A percentile compares a stretch with the other conserved stretches of the same genome.
Evolutionary conservation across 805 yeast species (phyloP).

Genomic region (Candida taoyuanica): DNA sequence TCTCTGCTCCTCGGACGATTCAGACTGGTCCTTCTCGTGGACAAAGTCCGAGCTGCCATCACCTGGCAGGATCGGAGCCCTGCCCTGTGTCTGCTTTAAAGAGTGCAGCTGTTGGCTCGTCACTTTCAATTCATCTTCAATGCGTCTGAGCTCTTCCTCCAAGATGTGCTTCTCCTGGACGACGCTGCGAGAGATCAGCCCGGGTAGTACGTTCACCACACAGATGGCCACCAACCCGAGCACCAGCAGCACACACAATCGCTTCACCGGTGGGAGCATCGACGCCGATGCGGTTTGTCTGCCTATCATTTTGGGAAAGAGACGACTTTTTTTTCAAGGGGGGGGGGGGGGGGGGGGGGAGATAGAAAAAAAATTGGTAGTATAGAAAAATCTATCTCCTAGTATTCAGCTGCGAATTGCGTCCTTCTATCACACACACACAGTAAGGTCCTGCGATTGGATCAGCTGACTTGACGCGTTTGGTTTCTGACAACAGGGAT

Average conservation of each 20-base stretch:
- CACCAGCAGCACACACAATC: constrained; percentile 1
- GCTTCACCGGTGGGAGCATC: constrained; percentile 2
- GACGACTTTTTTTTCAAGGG: no score
- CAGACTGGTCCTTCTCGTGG: constrained; percentile 1
- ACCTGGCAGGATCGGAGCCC: no score
- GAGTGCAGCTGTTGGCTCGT: constrained; percentile 8
- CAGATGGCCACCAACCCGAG: constrained; percentile 1
- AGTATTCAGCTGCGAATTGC: no score
- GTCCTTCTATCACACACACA: no score
- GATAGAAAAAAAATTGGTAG: no score
- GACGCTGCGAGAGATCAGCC: neutral
- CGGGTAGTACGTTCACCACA: neutral
- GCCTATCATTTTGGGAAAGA: no score
- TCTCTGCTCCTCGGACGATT: constrained; percentile 2
- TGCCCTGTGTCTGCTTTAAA: constrained; percentile 3
- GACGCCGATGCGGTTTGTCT: neutral
- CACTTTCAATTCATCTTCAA: constrained; percentile 5
- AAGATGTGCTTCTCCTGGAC: constrained; percentile 1
- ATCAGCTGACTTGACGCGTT: no score
- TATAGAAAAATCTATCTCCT: no score
- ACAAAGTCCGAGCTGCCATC: neutral
- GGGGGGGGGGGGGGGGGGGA: no score
- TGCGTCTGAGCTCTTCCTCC: constrained; percentile 3
- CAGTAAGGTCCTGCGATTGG: no score
- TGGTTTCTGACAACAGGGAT: no score